Base-by-base conservation (phyloP, 345 rosid species). In the Salix udensis region DNA sequence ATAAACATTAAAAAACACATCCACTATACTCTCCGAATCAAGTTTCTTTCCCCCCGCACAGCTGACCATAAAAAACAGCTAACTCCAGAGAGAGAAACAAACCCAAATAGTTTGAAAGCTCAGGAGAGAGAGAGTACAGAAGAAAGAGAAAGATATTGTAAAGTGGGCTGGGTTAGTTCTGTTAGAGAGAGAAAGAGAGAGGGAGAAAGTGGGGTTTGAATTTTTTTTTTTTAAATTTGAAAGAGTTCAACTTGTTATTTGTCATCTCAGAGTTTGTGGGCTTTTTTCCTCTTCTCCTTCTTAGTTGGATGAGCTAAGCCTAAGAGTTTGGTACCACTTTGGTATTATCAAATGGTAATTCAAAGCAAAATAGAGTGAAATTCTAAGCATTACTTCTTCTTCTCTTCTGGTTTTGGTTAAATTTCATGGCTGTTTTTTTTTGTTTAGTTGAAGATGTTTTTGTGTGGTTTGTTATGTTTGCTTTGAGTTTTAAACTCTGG, bases 271-370 rank as follows among this genome's bases (percentile, higher is more conserved):
- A 67, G 14, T 53, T 70, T 65, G 75, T 11, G 78, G 61, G 16
- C 50, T 46, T 46, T 14, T 46, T 46, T 46, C 16, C 4, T 46
- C 50, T 46, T 18, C 16, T 46, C 13, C 50, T 46, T 46, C 36
- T 65, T 65, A 21, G 31, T 76, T 81, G 84, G 79, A 81, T 78
- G 84, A 81, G 79, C 67, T 81, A 64, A 80, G 70, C 67, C 67
- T 52, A 28, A 62, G 50, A 46, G 50, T 46, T 46, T n/a, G 15
- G 30, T 62, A 62, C 70, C 36, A 70, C 77, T 79, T 76, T 23
- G 81, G 74, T 76, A 67, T 72, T 68, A 70, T 79, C 74, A 62
- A 77, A 84, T 84, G 87, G 87, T 84, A 76, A 74, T 53, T 52
- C 62, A 23, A 23, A 53, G 71, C 79, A 21, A 21, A 58, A 19